These are phyloP conservation scores for Xylaria sp. DNA, from an alignment of 2,329 filamentous ascomycete genomes.

Conservation along the genomic window DNA sequence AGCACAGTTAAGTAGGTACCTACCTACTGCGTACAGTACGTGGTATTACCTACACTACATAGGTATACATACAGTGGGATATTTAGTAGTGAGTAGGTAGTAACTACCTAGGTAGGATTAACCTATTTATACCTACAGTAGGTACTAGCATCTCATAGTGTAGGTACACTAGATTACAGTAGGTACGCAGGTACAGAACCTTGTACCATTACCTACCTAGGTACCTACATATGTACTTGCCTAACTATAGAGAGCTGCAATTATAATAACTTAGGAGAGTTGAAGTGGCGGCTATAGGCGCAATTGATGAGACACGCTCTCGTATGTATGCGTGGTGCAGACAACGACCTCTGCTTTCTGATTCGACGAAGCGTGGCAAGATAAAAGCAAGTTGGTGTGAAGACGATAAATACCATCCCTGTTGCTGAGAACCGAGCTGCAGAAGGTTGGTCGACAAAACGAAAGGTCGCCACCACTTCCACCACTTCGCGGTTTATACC, in stretches of 20 bases:
- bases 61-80: too few species aligned
- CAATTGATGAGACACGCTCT: not conserved
- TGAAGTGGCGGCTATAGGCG: not conserved
- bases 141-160: too few species aligned
- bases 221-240: too few species aligned
- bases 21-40: too few species aligned
- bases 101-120: too few species aligned
- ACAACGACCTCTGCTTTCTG: not conserved
- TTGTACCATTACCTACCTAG: not conserved
- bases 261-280: not conserved
- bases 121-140: too few species aligned
- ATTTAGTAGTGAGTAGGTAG: too few species aligned
- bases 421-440: not conserved
- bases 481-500: not conserved
- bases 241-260: not conserved
- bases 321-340: not conserved
- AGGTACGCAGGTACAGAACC: not conserved
- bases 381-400: slow-evolving; percentile 2
- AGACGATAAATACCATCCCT: slow-evolving; percentile 3
- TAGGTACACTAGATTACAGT: not conserved
- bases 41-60: too few species aligned
- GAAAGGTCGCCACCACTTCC: too few species aligned
- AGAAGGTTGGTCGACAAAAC: not conserved
- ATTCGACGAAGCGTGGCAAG: not conserved
- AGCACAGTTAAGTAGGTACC: too few species aligned